Base-by-base conservation (phyloP, 1,139 yeast species). In the Nakaseomyces kungkrabaensis region DNA sequence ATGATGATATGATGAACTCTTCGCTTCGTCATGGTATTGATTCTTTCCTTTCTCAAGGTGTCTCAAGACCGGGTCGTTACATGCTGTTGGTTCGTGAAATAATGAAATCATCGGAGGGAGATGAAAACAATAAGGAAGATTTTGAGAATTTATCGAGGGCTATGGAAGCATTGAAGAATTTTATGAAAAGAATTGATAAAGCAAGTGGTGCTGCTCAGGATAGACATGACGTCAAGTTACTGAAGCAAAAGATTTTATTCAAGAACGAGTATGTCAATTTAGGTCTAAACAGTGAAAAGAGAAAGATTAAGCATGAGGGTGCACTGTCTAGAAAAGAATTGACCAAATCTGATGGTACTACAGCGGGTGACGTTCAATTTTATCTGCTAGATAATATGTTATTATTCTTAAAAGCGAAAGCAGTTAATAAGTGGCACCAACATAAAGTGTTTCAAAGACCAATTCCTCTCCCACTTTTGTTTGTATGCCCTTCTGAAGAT, bases 201-300 rank as follows among this genome's bases (percentile, higher is more conserved):
- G 97, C 90, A 62, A 85, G 96, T 47, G 98, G 98, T 68, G 90
- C 85, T 60, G 88, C 95, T 47, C 92, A 95, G 37, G 97, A 92
- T 72, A 77, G 96, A 57, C 90, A 89, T 70, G 88, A 89, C 60
- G 76, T 92, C 54, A 85, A 89, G 75, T 85, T 89, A 50, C 74
- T 94, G 65, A 90, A 88, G 62, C 86, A 92, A 65, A 78, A 81
- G 54, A 71, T 83, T 47, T 74, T 81, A 9, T 83, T 81, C 70
- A 75, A 85, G 55, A 97, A 96, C 49, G 96, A 90, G 65, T 86
- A 84, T 62, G 89, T 90, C 32, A 89, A 92, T 62, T 75, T 92
- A 71, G 88, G 87, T 57, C 74, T 94, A 58, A 80, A 84, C 46
- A 89, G 88, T 54, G 95, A 84, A 59, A 81, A 84, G 60, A 74